phyloP scores from a whole-genome alignment of 495 filamentous ascomycete genomes.

The Talaromyces borbonicus region DNA sequence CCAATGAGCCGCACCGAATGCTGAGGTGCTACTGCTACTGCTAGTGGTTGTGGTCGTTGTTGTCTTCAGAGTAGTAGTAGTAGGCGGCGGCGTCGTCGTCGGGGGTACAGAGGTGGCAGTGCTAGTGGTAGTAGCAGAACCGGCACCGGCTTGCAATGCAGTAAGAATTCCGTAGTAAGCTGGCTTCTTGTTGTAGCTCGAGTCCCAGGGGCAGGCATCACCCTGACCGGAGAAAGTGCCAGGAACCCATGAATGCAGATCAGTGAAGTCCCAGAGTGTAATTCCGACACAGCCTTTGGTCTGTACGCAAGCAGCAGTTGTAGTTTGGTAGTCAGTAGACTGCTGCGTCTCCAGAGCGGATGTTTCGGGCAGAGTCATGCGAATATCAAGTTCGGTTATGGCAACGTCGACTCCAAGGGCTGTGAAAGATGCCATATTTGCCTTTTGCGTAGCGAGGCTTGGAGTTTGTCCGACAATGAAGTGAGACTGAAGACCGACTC shows the following conservation, averaged over 20 bases:
- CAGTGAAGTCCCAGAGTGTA: conserved; percentile 57
- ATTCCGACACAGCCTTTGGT: conserved; percentile 53
- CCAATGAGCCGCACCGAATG: conserved; percentile 19
- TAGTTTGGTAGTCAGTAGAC: conserved; percentile 44
- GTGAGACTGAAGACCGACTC: conserved; percentile 56
- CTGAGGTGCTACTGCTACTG: neutral
- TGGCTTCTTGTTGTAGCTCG: conserved; percentile 45
- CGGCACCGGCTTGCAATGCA: conserved; percentile 17
- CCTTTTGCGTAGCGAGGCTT: conserved; percentile 35
- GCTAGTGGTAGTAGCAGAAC: conserved; percentile 22
- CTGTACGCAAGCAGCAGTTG: conserved; percentile 49
- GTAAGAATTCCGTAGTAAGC: conserved; percentile 38
- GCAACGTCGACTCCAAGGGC: conserved; percentile 49
- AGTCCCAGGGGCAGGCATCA: conserved; percentile 43
- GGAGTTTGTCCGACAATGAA: conserved; percentile 46
- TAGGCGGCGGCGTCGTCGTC: conserved; percentile 9
- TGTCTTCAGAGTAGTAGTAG: conserved; percentile 20
- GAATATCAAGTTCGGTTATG: conserved; percentile 53
- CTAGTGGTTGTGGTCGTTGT: conserved; percentile 15
- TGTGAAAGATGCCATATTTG: conserved; percentile 37
- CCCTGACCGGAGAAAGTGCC: conserved; percentile 42
- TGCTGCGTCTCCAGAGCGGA: conserved; percentile 44
- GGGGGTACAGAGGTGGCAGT: no score
- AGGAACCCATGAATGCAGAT: conserved; percentile 54
- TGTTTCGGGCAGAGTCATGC: conserved; percentile 38